Evolutionary conservation across 2,329 filamentous ascomycete species (phyloP).

Genomic region (Claviceps quebecensis): DNA sequence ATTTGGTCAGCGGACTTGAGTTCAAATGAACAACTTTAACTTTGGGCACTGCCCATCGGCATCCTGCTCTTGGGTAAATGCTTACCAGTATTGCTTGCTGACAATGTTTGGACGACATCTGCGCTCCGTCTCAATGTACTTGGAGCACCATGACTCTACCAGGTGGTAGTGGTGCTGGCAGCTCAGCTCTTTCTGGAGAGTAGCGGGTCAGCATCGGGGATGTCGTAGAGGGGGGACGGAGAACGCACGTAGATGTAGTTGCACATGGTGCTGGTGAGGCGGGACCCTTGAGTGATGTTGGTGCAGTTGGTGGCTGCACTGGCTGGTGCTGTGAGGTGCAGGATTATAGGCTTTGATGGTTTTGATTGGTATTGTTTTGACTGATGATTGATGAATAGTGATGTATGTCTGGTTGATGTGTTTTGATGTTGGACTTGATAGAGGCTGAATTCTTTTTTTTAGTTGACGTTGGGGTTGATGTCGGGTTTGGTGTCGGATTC

Average conservation of each 20-base stretch:
- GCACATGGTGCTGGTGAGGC: conserved; percentile 26
- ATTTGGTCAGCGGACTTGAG: background rate
- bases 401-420: too few relatives aligned
- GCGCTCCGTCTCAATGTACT: conserved; percentile 30
- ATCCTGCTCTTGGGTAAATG: conserved; percentile 2
- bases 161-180: conserved; percentile 37
- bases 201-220: background rate
- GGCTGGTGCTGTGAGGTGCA: too few relatives aligned
- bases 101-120: conserved; percentile 29
- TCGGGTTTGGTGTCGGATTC: too few relatives aligned
- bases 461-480: too few relatives aligned
- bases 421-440: too few relatives aligned
- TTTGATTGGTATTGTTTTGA: too few relatives aligned
- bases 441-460: too few relatives aligned
- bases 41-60: too few relatives aligned
- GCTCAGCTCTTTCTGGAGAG: conserved; percentile 32
- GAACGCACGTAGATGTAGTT: conserved; percentile 34
- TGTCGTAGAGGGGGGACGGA: background rate
- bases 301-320: too few relatives aligned
- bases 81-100: conserved; percentile 32
- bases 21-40: too few relatives aligned
- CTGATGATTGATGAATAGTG: too few relatives aligned
- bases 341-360: too few relatives aligned
- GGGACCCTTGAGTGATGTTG: background rate
- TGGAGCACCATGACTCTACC: conserved; percentile 31